phyloP scores from a whole-genome alignment of 352 stramenopile species.

The Phytophthora ramorum region DNA sequence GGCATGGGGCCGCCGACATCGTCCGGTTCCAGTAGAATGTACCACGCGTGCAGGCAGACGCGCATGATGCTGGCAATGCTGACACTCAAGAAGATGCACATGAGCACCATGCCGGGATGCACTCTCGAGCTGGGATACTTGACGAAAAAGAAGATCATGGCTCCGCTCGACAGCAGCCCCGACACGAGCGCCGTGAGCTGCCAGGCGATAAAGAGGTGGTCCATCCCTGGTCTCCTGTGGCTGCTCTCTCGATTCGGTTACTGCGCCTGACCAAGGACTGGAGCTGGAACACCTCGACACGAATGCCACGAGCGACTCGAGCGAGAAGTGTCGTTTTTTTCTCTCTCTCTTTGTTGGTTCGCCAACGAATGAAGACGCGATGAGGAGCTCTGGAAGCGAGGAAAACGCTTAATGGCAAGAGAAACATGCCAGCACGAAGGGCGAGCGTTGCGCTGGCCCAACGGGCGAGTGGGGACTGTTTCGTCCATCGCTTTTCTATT shows the following conservation, averaged over 20 bases:
- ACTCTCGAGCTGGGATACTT: constrained; percentile 64
- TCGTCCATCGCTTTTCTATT: constrained; percentile 43
- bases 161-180: constrained; percentile 50
- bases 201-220: constrained; percentile 75
- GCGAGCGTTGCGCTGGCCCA: constrained; percentile 36
- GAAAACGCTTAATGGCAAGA: constrained; percentile 43
- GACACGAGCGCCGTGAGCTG: constrained; percentile 74
- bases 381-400: constrained; percentile 25
- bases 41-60: constrained; percentile 69
- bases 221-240: constrained; percentile 31
- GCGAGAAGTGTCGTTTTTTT: constrained; percentile 23
- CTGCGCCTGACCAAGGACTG: constrained; percentile 8
- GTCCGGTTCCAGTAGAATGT: constrained; percentile 21
- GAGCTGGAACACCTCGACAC: constrained; percentile 19
- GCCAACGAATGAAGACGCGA: constrained; percentile 6
- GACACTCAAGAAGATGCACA: constrained; percentile 80
- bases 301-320: constrained; percentile 26
- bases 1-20: constrained; percentile 31
- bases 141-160: constrained; percentile 80
- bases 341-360: neutral
- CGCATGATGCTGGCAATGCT: constrained; percentile 74
- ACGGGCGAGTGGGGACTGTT: constrained; percentile 30
- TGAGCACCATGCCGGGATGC: constrained; percentile 76
- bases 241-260: constrained; percentile 11
- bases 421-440: constrained; percentile 18